Evolutionary conservation across 306 rosid species (phyloP), one percentile per base, ranked within the genome.

Genomic region (Cicer bijugum): DNA sequence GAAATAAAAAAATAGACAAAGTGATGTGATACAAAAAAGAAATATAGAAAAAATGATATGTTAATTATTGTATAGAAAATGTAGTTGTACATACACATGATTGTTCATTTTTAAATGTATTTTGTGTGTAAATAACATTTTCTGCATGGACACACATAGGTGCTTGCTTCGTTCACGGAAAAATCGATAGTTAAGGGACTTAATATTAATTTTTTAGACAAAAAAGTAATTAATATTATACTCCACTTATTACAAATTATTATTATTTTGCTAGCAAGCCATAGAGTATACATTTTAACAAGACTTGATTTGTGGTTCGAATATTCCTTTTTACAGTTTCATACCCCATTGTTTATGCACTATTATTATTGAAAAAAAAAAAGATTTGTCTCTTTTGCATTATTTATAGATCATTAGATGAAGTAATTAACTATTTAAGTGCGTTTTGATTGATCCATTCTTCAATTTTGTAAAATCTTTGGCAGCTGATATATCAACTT

Each of bases 121-220:
- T 23, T 23, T 23, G 28, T 23, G 28, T 23, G 28, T 2, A 23
- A 23, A 23, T 23, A 23, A 23, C 19, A 67, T 46, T 40, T 12
- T 57, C 16, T 45, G 70, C 81, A 70, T 78, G 71, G 15, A n/a
- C 20, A 37, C 19, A 10, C 11, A 17, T 53, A 39, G 12, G 9
- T 69, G 33, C 67, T 28, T 43, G 6, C 74, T 40, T 52, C 23
- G n/a, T 75, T 64, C 7, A 38, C 9, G 9, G 57, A 19, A 14
- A 75, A 55, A 57, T 12, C 45, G 19, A 40, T 63, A 19, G 51
- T 3, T 46, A 60, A 23, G 33, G 4, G 33, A 23, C 4, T 23
- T 23, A 23, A 23, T 23, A 23, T 23, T 23, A 23, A 2, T 2
- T 2, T 3, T 23, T 23, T 23, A 23, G 33, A 23, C 33, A 2